These are phyloP conservation scores for Amoebophrya sp. DNA, from an alignment of 169 alveolate species.

Conservation along the genomic window DNA sequence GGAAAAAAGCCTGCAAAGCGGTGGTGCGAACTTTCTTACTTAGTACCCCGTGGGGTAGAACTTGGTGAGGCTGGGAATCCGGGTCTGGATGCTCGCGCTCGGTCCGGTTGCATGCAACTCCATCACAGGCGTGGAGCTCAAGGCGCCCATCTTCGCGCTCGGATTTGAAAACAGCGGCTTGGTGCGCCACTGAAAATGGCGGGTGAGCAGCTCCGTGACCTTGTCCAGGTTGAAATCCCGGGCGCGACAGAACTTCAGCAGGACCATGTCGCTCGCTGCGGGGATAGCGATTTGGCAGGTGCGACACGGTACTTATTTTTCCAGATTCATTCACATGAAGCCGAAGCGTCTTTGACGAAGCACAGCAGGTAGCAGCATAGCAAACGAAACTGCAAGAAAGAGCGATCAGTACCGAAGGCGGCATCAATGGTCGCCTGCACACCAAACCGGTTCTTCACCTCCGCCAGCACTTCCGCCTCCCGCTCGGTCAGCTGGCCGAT, in stretches of 20 bases:
- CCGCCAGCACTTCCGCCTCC: not conserved
- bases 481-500: not conserved
- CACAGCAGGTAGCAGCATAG: too few species aligned
- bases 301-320: too few species aligned
- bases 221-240: not conserved
- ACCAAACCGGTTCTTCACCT: not conserved
- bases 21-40: too few species aligned
- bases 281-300: too few species aligned
- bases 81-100: not conserved
- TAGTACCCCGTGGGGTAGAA: not conserved
- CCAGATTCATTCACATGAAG: too few species aligned
- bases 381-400: too few species aligned
- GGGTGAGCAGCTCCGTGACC: not conserved
- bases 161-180: not conserved
- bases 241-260: not conserved
- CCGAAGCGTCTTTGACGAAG: too few species aligned
- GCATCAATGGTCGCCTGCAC: not conserved
- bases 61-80: not conserved
- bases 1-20: too few species aligned
- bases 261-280: not conserved
- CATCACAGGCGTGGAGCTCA: not conserved
- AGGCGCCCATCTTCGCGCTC: not conserved
- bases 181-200: not conserved
- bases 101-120: not conserved
- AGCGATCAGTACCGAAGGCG: not conserved